Evolutionary conservation across 768 basidiomycete genomes (phyloP), one percentile per base, ranked within the genome.

Genomic region (Auriculariales sp.): DNA sequence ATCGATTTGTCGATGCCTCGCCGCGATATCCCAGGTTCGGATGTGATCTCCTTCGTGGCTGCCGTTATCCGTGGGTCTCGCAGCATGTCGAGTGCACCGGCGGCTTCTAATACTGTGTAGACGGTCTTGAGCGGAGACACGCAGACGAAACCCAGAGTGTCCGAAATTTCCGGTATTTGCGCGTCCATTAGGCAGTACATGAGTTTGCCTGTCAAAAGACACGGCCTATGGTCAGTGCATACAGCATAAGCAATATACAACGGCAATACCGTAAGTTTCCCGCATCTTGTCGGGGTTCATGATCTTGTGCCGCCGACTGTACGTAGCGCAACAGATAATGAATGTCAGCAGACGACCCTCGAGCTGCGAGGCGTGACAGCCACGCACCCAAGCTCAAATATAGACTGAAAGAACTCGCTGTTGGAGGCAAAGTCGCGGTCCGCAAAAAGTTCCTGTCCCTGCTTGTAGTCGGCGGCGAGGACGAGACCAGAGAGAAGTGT

Each of bases 261-360:
- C 52, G 90, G 66, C 59, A 90, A n/a, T 90, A 9, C 88, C 88
- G 53, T 91, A 91, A 6, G 84, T 90, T 27, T 83, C 79, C 24
- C 88, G 74, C 87, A 90, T 89, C 57, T 89, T 89, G 59, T 90
- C 88, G 0, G 88, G 88, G 57, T 90, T 91, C 84, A 85, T 88
- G 59, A 91, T 90, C 62, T 90, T 90, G 60, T 89, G 84, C 51
- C 87, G 72, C 46, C 86, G 70, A 17, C 39, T 44, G 39, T 12
- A 44, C 9, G 36, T 19, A 9, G 15, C 9, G 22, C 39, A 42
- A 42, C 35, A 53, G 34, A 29, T 52, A 46, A 6, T 19, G 39
- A 24, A 10, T 32, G 31, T 7, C 9, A 32, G 31, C 31, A 36
- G 44, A 49, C 17, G 48, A 22, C n/a, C 19, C 19, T 22, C 5